These are phyloP conservation scores for Emmonsiellopsis sp. DNA, from an alignment of 2,329 filamentous ascomycete species.

Conservation along the genomic window DNA sequence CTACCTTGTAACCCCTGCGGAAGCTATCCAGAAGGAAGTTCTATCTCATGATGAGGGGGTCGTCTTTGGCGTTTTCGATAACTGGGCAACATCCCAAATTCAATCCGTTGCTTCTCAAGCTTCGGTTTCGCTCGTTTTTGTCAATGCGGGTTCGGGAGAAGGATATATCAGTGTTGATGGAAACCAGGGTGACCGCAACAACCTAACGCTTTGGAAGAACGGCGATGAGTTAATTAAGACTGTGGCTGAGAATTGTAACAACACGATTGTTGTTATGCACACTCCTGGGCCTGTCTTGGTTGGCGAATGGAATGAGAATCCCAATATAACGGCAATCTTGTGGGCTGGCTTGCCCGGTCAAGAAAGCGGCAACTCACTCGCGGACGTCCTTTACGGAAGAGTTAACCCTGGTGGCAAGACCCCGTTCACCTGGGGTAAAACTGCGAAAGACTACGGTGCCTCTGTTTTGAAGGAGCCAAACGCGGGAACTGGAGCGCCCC, in stretches of 20 bases:
- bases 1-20: conserved; percentile 53
- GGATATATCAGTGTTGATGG: conserved; percentile 74
- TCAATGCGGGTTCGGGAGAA: conserved; percentile 78
- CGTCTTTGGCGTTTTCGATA: conserved; percentile 50
- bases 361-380: conserved; percentile 65
- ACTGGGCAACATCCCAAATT: conserved; percentile 46
- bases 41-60: conserved; percentile 55
- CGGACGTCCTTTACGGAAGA: conserved; percentile 62
- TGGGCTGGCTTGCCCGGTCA: conserved; percentile 68
- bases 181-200: conserved; percentile 82
- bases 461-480: conserved; percentile 50
- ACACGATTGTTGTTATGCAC: conserved; percentile 89
- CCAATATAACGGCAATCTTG: conserved; percentile 64
- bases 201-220: conserved; percentile 79
- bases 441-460: conserved; percentile 45
- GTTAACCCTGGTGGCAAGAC: conserved; percentile 54
- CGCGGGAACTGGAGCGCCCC: conserved; percentile 46
- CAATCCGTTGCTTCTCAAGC: conserved; percentile 41
- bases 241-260: conserved; percentile 66
- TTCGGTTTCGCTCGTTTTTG: conserved; percentile 67
- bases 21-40: conserved; percentile 57
- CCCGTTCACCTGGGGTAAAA: conserved; percentile 51
- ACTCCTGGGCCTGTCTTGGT: conserved; percentile 71
- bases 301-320: conserved; percentile 49
- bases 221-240: conserved; percentile 75